Evolutionary conservation across 768 basidiomycete species (phyloP).

Genomic region (Leccinum variicolor): DNA sequence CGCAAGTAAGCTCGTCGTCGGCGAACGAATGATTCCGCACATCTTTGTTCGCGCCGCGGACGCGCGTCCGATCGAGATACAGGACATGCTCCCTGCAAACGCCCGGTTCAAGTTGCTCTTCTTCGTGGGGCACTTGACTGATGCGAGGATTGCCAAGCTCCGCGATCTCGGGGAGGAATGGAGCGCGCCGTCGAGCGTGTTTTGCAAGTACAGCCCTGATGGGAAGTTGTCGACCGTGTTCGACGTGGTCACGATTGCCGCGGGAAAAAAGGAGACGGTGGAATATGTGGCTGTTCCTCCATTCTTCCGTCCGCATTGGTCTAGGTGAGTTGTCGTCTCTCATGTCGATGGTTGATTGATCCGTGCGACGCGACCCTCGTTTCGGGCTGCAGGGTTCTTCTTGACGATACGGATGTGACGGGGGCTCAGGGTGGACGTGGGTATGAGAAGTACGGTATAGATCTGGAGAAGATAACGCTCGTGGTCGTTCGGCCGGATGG

Average conservation of each 20-base stretch:
- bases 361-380: neutral
- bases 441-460: constrained; percentile 36
- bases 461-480: constrained; percentile 25
- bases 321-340: constrained; percentile 30
- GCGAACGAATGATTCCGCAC: constrained; percentile 37
- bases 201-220: neutral
- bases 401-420: constrained; percentile 35
- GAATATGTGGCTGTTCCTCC: neutral
- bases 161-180: neutral
- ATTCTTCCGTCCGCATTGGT: constrained; percentile 34
- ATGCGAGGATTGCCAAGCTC: neutral
- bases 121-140: neutral
- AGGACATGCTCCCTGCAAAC: neutral
- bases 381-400: constrained; percentile 27
- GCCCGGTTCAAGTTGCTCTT: neutral
- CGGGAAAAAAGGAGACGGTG: neutral
- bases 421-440: constrained; percentile 29
- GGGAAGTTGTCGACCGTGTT: neutral
- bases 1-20: constrained; percentile 33
- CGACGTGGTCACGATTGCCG: neutral
- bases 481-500: constrained; percentile 42
- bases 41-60: neutral
- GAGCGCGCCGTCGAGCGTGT: neutral
- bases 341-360: neutral
- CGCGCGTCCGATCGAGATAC: neutral